Base-by-base conservation (phyloP, 257 asterid species). In the Apocynum venetum region DNA sequence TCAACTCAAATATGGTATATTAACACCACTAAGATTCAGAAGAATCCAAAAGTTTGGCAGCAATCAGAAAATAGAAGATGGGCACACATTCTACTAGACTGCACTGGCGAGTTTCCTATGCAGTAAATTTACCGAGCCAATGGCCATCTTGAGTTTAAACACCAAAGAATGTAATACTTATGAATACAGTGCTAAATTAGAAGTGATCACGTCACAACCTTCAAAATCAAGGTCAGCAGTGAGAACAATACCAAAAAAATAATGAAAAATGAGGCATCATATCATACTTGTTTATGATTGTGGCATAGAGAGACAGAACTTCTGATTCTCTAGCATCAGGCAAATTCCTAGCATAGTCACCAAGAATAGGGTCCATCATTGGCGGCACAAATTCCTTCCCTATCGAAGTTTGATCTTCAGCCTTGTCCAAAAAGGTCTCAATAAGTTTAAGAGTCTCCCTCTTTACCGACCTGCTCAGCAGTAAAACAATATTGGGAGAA, bases 291-390 rank as follows among this genome's bases (percentile, higher is more conserved):
- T 96, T 96, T 80, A 96, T 91, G 51, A 96, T 96, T 35, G 99
- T 96, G 73, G 99, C 99, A 76, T 91, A 96, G 36, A 96, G 97
- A 69, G 99, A 93, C 40, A 96, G 93, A 79, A 96, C 99, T 96
- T 96, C 99, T 0, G 99, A 96, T 82, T 96, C 99, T 83, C 98
- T 92, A 48, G 99, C 99, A 91, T 96, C 99, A 76, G 99, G 98
- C 78, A 96, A 79, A 83, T 96, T 96, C 75, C 99, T 88, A 38
- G 98, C 96, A 77, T 96, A 96, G 83, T 96, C 99, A 72, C 95
- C 96, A 52, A 96, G 98, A 79, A 96, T 95, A 41, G 97, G 93
- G 80, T 96, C 99, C 98, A 96, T 96, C 98, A 96, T 96, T 31
- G 97, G 99, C 25, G 96, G 98, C 80, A 96, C 98, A 80, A 90